Base-by-base conservation (phyloP, 352 stramenopile species). In the Aphanomyces euteiches region DNA sequence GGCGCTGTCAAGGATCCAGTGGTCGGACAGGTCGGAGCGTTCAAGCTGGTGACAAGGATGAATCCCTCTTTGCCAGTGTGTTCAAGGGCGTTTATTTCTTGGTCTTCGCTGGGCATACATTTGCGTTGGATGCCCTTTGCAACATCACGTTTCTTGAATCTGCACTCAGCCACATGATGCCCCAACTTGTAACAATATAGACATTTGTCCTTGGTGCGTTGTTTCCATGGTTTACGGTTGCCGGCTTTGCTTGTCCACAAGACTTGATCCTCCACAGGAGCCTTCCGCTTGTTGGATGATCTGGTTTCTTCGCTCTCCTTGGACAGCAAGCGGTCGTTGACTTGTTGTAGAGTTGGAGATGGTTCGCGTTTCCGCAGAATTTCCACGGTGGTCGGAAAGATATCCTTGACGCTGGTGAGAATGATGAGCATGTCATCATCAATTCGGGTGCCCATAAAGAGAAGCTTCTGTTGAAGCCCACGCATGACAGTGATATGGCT, bases 321-420 rank as follows among this genome's bases (percentile, higher is more conserved):
- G 6, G 54, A 37, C 28, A 61, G 43, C 54, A 61, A 10, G 5
- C 54, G 5, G 54, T 61, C 43, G 8, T 2, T 40, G 3, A 61
- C 43, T 39, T 61, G n/a, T 58, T 21, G 5, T 28, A 61, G 54
- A 37, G 54, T 61, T 37, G n/a, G 54, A 61, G 54, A 61, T 37
- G 50, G 50, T 19, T 58, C 50, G 21, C 50, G 50, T 2, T 21
- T 58, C 1, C 50, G 50, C 50, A 58, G 50, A 12, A 58, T 58
- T 36, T 58, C 50, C 50, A 58, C 50, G 17, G 50, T 58, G 17
- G 3, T 58, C 7, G 50, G 50, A 58, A 36, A 58, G 15, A 28
- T 21, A 37, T 58, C 50, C 50, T 58, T 58, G 50, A 1, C 15
- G 21, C 50, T 58, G 15, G 50, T 58, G 17, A 58, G 50, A 17